phyloP scores from a whole-genome alignment of 805 yeast genomes.

The Ogataea sp. region DNA sequence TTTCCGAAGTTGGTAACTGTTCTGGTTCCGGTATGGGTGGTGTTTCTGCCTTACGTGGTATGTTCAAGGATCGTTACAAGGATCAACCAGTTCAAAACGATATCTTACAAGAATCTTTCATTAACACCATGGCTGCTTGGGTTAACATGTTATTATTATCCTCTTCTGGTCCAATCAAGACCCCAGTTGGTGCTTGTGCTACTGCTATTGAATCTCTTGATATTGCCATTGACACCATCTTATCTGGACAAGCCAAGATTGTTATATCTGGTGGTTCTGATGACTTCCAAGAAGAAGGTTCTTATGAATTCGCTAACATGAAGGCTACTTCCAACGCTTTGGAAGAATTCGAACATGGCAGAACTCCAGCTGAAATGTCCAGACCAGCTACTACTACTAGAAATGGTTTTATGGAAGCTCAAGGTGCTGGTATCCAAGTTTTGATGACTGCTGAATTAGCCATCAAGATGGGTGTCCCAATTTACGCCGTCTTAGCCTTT shows the following conservation, averaged over 20 bases:
- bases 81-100: constrained; percentile 97
- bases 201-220: constrained; percentile 98
- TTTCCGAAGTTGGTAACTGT: constrained; percentile 98
- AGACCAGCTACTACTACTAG: constrained; percentile 96
- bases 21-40: constrained; percentile 99
- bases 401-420: constrained; percentile 98
- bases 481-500: constrained; percentile 89
- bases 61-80: constrained; percentile 91
- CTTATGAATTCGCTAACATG: constrained; percentile 97
- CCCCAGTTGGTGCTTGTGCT: constrained; percentile 99
- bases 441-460: constrained; percentile 95
- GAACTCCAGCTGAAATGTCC: constrained; percentile 98
- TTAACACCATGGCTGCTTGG: constrained; percentile 99
- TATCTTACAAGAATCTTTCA: constrained; percentile 94
- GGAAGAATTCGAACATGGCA: constrained; percentile 87
- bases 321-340: constrained; percentile 91
- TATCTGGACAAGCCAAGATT: constrained; percentile 90
- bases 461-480: constrained; percentile 97
- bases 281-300: constrained; percentile 99
- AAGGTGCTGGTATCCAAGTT: constrained; percentile 97
- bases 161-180: constrained; percentile 97
- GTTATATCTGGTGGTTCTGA: constrained; percentile 98
- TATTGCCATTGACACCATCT: constrained; percentile 88
- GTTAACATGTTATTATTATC: constrained; percentile 96
- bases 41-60: constrained; percentile 92